Conservation (phyloP, 768 basidiomycete species). For the Ramaria sp. region DNA sequence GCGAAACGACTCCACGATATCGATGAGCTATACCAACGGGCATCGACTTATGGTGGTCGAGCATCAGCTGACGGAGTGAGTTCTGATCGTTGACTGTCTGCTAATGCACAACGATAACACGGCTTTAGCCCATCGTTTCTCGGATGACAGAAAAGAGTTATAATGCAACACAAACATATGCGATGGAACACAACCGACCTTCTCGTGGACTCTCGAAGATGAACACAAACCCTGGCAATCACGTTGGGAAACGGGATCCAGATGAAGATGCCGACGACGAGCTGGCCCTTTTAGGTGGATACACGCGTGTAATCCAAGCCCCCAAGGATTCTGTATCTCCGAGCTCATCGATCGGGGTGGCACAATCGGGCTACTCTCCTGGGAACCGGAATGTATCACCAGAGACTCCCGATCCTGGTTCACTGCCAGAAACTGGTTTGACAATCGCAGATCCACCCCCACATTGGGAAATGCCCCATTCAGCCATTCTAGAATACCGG, state of each 20-base stretch:
- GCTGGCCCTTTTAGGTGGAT: slow-evolving; percentile 3
- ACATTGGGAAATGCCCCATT: not conserved
- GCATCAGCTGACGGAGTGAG: slow-evolving; percentile 5
- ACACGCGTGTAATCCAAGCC: slow-evolving; percentile 1
- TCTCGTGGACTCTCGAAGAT: not conserved
- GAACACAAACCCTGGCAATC: not conserved
- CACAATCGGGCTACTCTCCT: not conserved
- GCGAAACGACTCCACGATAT: slow-evolving; percentile 6
- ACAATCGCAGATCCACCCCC: not conserved
- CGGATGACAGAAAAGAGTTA: slow-evolving; percentile 7
- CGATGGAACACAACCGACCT: not conserved
- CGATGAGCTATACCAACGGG: slow-evolving; percentile 3
- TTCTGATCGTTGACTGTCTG: not conserved
- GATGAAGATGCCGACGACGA: not conserved
- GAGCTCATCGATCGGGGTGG: not conserved
- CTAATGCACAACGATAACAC: not conserved
- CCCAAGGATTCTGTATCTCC: not conserved
- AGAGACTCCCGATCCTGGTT: not conserved
- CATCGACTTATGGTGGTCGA: slow-evolving; percentile 5
- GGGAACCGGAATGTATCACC: slow-evolving; percentile 1
- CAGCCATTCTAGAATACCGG: not conserved
- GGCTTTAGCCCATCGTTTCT: not conserved
- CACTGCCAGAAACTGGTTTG: not conserved
- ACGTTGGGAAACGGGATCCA: not conserved
- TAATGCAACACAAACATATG: not conserved